A percentile compares a stretch with the other conserved stretches of the same genome.
These are phyloP conservation scores for Xylaria palmicola DNA, from an alignment of 495 filamentous ascomycete genomes.

Conservation along the genomic window DNA sequence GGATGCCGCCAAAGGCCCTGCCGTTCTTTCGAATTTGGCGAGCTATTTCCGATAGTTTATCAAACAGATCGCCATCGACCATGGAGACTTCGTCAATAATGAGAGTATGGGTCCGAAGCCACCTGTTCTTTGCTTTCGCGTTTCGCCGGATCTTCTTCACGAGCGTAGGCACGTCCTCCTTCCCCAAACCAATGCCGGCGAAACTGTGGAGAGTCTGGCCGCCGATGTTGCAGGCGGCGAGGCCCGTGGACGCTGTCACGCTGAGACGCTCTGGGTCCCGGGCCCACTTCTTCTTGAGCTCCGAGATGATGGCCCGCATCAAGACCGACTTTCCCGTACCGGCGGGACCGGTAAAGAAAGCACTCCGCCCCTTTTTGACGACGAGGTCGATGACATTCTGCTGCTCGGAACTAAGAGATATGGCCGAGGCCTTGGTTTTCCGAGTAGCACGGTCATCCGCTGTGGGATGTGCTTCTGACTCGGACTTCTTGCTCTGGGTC, in stretches of 20 bases:
- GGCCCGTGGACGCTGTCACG: constrained; percentile 91
- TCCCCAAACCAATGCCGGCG: constrained; percentile 90
- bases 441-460: constrained; percentile 37
- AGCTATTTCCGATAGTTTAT: constrained; percentile 92
- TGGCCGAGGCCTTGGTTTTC: constrained; percentile 48
- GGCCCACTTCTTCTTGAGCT: constrained; percentile 70
- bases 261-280: constrained; percentile 79
- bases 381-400: constrained; percentile 78
- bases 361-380: constrained; percentile 71
- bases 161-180: constrained; percentile 77
- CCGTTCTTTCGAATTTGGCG: constrained; percentile 79
- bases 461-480: constrained; percentile 31
- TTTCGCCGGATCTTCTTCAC: constrained; percentile 92
- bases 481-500: constrained; percentile 48
- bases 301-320: constrained; percentile 82
- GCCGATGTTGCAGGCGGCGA: constrained; percentile 95
- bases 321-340: constrained; percentile 97
- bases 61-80: constrained; percentile 96
- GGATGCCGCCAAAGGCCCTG: constrained; percentile 91
- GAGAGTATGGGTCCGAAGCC: constrained; percentile 82
- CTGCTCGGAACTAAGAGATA: constrained; percentile 85
- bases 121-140: constrained; percentile 79
- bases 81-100: constrained; percentile 97
- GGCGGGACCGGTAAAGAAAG: constrained; percentile 97
- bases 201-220: constrained; percentile 97